Evolutionary conservation across 352 stramenopile species (phyloP), one percentile per base, ranked within the genome.

Genomic region (Globisporangium okanoganense): DNA sequence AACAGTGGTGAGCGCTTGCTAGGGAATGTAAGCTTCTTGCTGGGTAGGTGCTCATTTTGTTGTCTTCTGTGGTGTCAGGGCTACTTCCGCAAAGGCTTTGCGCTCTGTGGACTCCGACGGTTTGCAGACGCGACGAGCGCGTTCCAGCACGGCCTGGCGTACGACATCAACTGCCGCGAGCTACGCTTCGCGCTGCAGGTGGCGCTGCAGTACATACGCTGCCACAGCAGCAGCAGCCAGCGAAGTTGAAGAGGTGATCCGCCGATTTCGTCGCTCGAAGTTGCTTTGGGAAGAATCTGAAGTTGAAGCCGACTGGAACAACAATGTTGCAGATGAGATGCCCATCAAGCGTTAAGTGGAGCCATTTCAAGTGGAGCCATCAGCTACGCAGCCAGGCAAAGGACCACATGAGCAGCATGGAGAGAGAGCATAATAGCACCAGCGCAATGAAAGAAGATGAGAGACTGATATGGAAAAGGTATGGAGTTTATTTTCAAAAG

Each of bases 61-160:
- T 41, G 10, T 55, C 16, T 35, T 49, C 0, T 50, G 40, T 35
- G 10, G 27, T 64, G n/a, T 35, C 44, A 91, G 82, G 79, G 72
- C 10, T 90, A 89, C 52, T 92, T 80, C 56, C 82, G 82, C 18
- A 86, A 85, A 52, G 79, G 82, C 13, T 87, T 70, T 55, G 82
- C 82, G 8, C 48, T 92, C 10, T 90, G 70, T 43, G 78, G 69
- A 2, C 60, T 90, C 31, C 55, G 64, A 8, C 57, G 69, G 1
- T 90, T 80, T 49, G 72, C 71, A 0, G 79, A 92, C 9, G 82
- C 79, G 22, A 87, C 70, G 22, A 71, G 61, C 22, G 70, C 75
- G 1, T 89, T 92, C 50, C 82, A 88, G 49, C 71, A 81, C 61
- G 82, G 79, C 14, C 73, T 92, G 6, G 79, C 75, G 6, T 77